Evolutionary conservation across 2,329 filamentous ascomycete genomes (phyloP), one percentile per base, ranked within the genome.

Genomic region (Davidsoniella australis): DNA sequence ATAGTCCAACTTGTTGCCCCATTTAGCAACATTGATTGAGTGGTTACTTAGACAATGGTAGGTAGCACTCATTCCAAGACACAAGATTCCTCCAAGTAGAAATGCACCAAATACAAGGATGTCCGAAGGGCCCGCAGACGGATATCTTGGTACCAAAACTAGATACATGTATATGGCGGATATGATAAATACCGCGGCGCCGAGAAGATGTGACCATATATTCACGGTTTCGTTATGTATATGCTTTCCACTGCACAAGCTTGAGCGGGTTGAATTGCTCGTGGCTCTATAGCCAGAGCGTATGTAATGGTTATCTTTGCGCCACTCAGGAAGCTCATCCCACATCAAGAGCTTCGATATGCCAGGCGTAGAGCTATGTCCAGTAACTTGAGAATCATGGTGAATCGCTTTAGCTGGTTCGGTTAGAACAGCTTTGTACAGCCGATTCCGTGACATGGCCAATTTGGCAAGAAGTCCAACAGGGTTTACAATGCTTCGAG

Each of bases 1-100:
- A 62, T 98, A 96, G 62, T 98, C 91, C 50, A 96, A 68, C 63
- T 94, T 85, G 62, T 96, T 96, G 9, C 88, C 88, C 69, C 86
- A 84, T 54, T 76, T 80, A 2, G 82, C 79, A 12, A 95, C 85
- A 1, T 66, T 64, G 37, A 78, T 75, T 16, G 84, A 91, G 63
- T 98, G 91, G 56, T 95, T 94, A 18, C 73, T 78, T 44, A 95
- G 74, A 2, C 84, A 75, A 62, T 98, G 91, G 61, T 80, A 98
- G 2, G 81, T 83, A 4, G 86, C 82, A 57, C 82, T 87, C 79
- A 88, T 85, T 18, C 82, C 80, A 47, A 91, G 67, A 58, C 85
- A 89, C 33, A 76, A 58, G 24, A 78, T 71, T 1, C 82, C 83
- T 41, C 86, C 85, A 20, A 68, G 67, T 58, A 94, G 87, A 69